phyloP scores from a whole-genome alignment of 805 yeast species.

The Saccharomycopsis babjevae region DNA sequence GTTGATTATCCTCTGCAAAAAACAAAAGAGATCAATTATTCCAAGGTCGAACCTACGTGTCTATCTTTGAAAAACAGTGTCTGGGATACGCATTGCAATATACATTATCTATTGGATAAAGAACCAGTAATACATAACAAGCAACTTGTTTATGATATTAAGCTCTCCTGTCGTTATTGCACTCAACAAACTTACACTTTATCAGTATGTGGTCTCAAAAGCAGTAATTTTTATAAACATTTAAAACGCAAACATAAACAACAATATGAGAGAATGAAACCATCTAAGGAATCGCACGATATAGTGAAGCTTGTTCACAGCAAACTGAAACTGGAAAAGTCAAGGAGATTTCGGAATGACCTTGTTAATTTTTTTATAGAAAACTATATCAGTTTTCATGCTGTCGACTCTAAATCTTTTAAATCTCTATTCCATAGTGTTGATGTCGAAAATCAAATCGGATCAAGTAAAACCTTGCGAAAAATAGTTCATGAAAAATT shows the following conservation, averaged over 20 bases:
- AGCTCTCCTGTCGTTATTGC: not conserved
- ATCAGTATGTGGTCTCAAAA: not conserved
- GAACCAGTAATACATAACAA: not conserved
- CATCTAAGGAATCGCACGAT: not conserved
- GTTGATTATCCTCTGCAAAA: not conserved
- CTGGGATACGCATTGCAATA: not conserved
- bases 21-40: not conserved
- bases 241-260: not conserved
- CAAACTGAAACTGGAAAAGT: not conserved
- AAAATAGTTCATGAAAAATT: not conserved
- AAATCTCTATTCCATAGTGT: not conserved
- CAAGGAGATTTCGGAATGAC: not conserved
- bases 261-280: not conserved
- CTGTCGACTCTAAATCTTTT: not conserved
- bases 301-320: not conserved
- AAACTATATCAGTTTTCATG: not conserved
- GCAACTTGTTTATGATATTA: not conserved
- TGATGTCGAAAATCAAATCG: not conserved
- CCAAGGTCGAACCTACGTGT: not conserved
- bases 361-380: not conserved
- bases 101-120: not conserved
- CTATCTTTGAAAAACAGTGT: not conserved
- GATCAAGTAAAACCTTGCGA: not conserved
- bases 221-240: not conserved
- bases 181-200: not conserved